Evolutionary conservation across 1,284 basidiomycete species (phyloP), one percentile per base, ranked within the genome.

Genomic region (Fomes fomentarius): DNA sequence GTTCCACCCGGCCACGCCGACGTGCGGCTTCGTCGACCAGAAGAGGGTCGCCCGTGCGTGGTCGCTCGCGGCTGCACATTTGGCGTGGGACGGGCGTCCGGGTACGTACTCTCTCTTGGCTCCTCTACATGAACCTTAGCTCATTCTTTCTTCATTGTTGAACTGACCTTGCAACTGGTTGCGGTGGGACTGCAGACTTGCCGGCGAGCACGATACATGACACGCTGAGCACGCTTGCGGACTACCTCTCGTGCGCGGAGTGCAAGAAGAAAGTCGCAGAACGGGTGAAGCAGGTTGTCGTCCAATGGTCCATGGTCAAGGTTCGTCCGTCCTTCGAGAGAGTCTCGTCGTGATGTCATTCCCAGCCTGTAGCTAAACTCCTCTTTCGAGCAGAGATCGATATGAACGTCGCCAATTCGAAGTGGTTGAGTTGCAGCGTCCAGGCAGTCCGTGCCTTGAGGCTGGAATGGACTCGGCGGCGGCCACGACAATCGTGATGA

Each of bases 241-340:
- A 72, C 19, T 64, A 70, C 43, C 59, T 74, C 3, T 44, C 60
- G 4, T 75, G 73, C 54, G 60, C 84, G 22, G 73, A 81, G 28
- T 91, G 89, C 66, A 80, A 80, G 60, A 66, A 73, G 47, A 71
- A 79, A 2, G 76, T 92, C 24, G 72, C 77, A 43, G 83, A 86
- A 34, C 81, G 89, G 28, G 80, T 91, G 47, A 84, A 83, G 68
- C 79, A 79, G 53, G 74, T 91, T 38, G 72, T 89, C 38, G 71
- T 85, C 26, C 85, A 91, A 63, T 91, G 89, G 89, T 85, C 89
- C 11, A 75, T 84, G 35, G 85, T 92, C 46, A 91, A 89, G 75
- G 89, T 89, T n/a, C 19, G 61, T 52, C 28, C n/a, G n/a, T n/a
- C n/a, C n/a, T n/a, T n/a, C n/a, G n/a, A n/a, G n/a, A n/a, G n/a